Percentiles rank a stretch among this genome's conserved stretches.
phyloP scores from a whole-genome alignment of 768 basidiomycete species.

The Tricholoma hemisulphureum region DNA sequence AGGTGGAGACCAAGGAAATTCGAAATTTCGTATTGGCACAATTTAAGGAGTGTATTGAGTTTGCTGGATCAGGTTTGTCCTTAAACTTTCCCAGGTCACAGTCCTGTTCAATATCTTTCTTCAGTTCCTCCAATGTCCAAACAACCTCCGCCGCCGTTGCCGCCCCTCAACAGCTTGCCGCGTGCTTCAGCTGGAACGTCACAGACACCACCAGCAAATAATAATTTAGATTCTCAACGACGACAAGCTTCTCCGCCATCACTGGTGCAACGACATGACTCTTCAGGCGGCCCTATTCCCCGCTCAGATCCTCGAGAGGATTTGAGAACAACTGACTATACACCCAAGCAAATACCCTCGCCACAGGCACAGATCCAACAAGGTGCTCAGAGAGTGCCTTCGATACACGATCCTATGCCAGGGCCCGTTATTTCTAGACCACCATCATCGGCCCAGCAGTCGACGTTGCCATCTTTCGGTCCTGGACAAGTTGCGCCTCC shows the following conservation, averaged over 20 bases:
- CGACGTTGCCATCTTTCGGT: conserved; percentile 27
- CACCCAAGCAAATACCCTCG: conserved; percentile 22
- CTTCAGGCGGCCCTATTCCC: neutral
- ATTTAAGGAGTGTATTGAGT: conserved; percentile 82
- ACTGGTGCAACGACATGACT: conserved; percentile 5
- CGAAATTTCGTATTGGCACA: conserved; percentile 66
- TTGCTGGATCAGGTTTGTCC: conserved; percentile 70
- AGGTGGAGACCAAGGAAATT: conserved; percentile 52
- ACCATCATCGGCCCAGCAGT: conserved; percentile 30
- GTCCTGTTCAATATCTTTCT: conserved; percentile 4
- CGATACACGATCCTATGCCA: conserved; percentile 21
- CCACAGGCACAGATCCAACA: conserved; percentile 31
- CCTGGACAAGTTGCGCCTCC: conserved; percentile 7
- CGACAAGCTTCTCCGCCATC: conserved; percentile 7
- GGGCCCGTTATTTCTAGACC: conserved; percentile 18
- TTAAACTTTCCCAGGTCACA: neutral
- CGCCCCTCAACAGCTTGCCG: conserved; percentile 39
- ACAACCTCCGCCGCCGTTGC: conserved; percentile 67
- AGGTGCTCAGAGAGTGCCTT: conserved; percentile 23
- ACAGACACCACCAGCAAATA: conserved; percentile 3
- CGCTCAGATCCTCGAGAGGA: conserved; percentile 17
- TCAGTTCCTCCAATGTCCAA: conserved; percentile 59
- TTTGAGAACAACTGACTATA: conserved; percentile 12
- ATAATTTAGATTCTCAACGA: conserved; percentile 7
- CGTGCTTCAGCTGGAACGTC: conserved; percentile 9